These are phyloP conservation scores for Salvia rosmarinus DNA, from an alignment of 257 asterid species.

Conservation along the genomic window DNA sequence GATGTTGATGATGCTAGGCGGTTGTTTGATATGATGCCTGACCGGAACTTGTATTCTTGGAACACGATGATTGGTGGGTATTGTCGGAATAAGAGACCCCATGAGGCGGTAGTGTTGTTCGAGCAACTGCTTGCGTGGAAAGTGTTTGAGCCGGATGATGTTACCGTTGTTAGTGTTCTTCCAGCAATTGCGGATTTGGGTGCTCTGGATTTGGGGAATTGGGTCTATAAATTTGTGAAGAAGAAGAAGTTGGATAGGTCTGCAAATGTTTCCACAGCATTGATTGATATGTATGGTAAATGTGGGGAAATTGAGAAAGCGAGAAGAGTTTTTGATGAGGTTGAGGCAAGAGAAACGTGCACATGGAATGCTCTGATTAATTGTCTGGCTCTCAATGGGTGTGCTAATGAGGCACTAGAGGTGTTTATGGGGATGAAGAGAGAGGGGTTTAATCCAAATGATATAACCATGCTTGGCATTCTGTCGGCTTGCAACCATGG, in stretches of 20 bases:
- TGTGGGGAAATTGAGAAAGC: slow-evolving; percentile 80
- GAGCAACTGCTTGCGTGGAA: slow-evolving; percentile 51
- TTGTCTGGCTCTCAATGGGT: slow-evolving; percentile 84
- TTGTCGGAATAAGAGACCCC: slow-evolving; percentile 64
- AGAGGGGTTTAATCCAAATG: slow-evolving; percentile 58
- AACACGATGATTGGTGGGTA: slow-evolving; percentile 93
- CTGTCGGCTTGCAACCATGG: slow-evolving; percentile 92
- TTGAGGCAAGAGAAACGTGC: slow-evolving; percentile 51
- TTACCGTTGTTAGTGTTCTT: slow-evolving; percentile 71
- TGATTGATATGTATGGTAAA: slow-evolving; percentile 86
- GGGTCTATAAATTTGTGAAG: slow-evolving; percentile 65
- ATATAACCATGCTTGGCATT: slow-evolving; percentile 80
- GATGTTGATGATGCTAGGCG: slow-evolving; percentile 58
- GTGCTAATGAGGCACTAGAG: slow-evolving; percentile 68
- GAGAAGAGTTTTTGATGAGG: slow-evolving; percentile 53
- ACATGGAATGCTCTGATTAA: slow-evolving; percentile 90
- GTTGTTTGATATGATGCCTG: slow-evolving; percentile 72
- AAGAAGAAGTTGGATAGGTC: slow-evolving; percentile 61
- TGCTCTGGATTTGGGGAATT: slow-evolving; percentile 73
- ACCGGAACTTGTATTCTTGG: slow-evolving; percentile 80
- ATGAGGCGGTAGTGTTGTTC: slow-evolving; percentile 66
- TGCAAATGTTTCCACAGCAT: slow-evolving; percentile 78
- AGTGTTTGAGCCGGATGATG: slow-evolving; percentile 62
- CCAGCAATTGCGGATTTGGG: slow-evolving; percentile 93
- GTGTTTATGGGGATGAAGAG: slow-evolving; percentile 60